Percentiles rank a stretch among this genome's conserved stretches.
Evolutionary conservation across 2,329 filamentous ascomycete genomes (phyloP).

Genomic region (Sodiomyces alkalinus): DNA sequence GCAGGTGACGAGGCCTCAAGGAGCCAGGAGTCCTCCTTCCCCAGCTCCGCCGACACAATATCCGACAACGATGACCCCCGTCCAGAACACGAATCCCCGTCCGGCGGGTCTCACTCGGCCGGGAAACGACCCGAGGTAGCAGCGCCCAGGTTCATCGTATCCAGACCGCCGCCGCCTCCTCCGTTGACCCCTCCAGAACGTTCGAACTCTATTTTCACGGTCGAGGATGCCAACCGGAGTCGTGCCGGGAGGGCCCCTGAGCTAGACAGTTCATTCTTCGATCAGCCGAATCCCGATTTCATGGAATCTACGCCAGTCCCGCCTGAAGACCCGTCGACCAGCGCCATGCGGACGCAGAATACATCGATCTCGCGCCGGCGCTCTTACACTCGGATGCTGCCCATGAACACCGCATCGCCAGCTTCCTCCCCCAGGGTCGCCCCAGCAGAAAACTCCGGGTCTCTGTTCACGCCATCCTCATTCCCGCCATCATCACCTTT

Average conservation of each 20-base stretch:
- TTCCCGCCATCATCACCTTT: slow-evolving; percentile 32
- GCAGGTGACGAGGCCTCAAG: too few relatives aligned
- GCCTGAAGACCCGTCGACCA: slow-evolving; percentile 8
- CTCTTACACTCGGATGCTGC: slow-evolving; percentile 26
- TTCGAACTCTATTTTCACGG: slow-evolving; percentile 24
- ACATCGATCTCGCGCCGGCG: slow-evolving; percentile 21
- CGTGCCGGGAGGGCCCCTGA: slow-evolving; percentile 17
- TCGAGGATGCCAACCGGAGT: slow-evolving; percentile 22
- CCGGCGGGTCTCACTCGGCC: too few relatives aligned
- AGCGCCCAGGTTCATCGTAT: slow-evolving; percentile 10
- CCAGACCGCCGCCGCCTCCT: slow-evolving; percentile 27
- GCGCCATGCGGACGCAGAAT: slow-evolving; percentile 7
- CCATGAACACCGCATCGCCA: slow-evolving; percentile 12
- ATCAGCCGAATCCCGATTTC: slow-evolving; percentile 36
- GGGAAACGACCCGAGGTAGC: too few relatives aligned
- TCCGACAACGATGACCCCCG: too few relatives aligned
- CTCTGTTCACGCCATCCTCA: slow-evolving; percentile 29
- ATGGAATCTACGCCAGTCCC: slow-evolving; percentile 16
- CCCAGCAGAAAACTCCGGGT: background rate
- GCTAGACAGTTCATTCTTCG: slow-evolving; percentile 25
- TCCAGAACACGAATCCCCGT: too few relatives aligned
- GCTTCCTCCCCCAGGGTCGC: too few relatives aligned
- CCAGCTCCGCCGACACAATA: too few relatives aligned
- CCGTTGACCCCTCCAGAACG: slow-evolving; percentile 33
- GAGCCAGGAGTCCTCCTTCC: too few relatives aligned